A percentile compares a stretch with the other conserved stretches of the same genome.
Conservation (phyloP, 2,329 filamentous ascomycete species). For the Phialophora expanda region DNA sequence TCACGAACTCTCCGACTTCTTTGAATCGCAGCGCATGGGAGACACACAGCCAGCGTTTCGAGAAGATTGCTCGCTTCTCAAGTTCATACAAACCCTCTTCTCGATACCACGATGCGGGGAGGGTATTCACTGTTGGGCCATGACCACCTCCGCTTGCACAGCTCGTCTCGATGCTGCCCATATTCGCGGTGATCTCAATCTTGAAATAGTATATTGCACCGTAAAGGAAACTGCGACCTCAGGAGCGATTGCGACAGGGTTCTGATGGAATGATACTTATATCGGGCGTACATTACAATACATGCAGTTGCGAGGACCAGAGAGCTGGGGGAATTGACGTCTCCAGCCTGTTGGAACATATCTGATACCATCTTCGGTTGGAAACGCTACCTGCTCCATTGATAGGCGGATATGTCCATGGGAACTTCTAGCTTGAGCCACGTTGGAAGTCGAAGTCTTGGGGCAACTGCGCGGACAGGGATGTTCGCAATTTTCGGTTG, state of each 20-base stretch:
- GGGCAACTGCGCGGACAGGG: slow-evolving; percentile 4
- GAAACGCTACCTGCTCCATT: slow-evolving; percentile 8
- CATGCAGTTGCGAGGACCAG: neutral
- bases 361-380: neutral
- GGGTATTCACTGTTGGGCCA: slow-evolving; percentile 12
- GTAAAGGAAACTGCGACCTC: neutral
- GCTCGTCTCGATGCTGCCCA: slow-evolving; percentile 2
- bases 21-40: slow-evolving; percentile 52
- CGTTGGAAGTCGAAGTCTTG: slow-evolving; percentile 1
- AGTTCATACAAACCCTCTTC: slow-evolving; percentile 57
- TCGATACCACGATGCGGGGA: slow-evolving; percentile 60
- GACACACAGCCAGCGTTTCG: slow-evolving; percentile 56
- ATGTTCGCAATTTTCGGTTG: slow-evolving; percentile 19
- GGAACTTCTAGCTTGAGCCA: slow-evolving; percentile 3
- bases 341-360: neutral
- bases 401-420: slow-evolving; percentile 9
- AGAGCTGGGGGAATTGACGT: neutral
- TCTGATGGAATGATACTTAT: neutral
- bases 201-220: neutral
- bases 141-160: neutral
- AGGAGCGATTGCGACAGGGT: neutral
- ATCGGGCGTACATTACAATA: neutral
- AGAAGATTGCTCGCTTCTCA: slow-evolving; percentile 57
- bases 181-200: neutral
- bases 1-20: slow-evolving; percentile 52